Percentiles rank a stretch among this genome's conserved stretches.
phyloP scores from a whole-genome alignment of 2,329 filamentous ascomycete genomes.

The Cryoendolithus antarcticus region DNA sequence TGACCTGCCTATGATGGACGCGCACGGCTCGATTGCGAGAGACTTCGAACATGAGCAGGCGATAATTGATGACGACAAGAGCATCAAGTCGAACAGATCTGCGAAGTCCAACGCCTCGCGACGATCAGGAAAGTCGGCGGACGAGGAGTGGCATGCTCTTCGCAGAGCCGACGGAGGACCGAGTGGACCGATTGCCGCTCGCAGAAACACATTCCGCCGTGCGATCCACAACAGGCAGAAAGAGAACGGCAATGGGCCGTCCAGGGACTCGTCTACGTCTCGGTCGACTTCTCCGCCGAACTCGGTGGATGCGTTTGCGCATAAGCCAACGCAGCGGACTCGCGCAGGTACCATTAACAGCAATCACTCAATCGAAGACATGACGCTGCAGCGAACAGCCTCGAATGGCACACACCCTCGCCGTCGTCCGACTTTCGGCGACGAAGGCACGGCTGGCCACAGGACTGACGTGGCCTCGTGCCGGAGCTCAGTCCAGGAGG shows the following conservation, averaged over 20 bases:
- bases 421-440: slow-evolving; percentile 47
- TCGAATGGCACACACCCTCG: slow-evolving; percentile 53
- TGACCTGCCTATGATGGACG: slow-evolving; percentile 29
- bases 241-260: slow-evolving; percentile 8
- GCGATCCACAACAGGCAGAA: slow-evolving; percentile 15
- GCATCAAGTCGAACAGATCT: slow-evolving; percentile 39
- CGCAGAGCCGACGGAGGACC: slow-evolving; percentile 12
- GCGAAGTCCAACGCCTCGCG: slow-evolving; percentile 31
- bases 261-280: slow-evolving; percentile 33
- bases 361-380: slow-evolving; percentile 41
- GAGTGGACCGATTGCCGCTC: slow-evolving; percentile 25
- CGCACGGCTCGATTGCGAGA: slow-evolving; percentile 40
- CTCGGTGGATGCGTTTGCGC: slow-evolving; percentile 90
- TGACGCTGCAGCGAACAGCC: slow-evolving; percentile 55
- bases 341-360: slow-evolving; percentile 57
- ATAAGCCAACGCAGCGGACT: slow-evolving; percentile 61
- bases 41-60: slow-evolving; percentile 68
- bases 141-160: slow-evolving; percentile 22
- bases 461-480: slow-evolving; percentile 48
- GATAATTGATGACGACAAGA: slow-evolving; percentile 59
- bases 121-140: slow-evolving; percentile 10
- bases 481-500: slow-evolving; percentile 65
- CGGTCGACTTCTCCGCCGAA: slow-evolving; percentile 81
- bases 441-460: slow-evolving; percentile 45
- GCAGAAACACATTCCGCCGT: slow-evolving; percentile 33